These are phyloP conservation scores for Coniella vitis DNA, from an alignment of 2,329 filamentous ascomycete genomes.

Conservation along the genomic window DNA sequence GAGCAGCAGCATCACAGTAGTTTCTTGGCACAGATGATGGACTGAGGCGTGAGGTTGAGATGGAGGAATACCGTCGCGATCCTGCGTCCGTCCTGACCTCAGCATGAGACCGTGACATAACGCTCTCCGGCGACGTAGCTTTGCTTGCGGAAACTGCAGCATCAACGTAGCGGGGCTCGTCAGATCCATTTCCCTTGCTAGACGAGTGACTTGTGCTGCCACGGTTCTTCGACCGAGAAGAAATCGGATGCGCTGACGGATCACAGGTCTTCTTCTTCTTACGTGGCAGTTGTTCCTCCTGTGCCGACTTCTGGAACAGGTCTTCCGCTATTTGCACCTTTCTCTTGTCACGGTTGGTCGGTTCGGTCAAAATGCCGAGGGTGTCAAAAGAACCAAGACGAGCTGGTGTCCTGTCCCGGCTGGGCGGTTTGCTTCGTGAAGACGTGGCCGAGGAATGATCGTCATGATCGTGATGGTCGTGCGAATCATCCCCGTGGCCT, in stretches of 20 bases:
- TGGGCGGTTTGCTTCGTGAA: constrained; percentile 57
- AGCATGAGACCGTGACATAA: constrained; percentile 30
- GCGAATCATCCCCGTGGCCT: constrained; percentile 47
- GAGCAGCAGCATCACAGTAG: constrained; percentile 45
- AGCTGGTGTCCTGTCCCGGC: constrained; percentile 57
- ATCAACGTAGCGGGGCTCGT: constrained; percentile 42
- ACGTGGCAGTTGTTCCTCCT: constrained; percentile 40
- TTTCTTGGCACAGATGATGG: constrained; percentile 33
- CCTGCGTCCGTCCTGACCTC: constrained; percentile 23
- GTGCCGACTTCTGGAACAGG: constrained; percentile 55
- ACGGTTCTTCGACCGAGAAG: constrained; percentile 22
- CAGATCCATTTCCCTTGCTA: constrained; percentile 26
- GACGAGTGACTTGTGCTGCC: constrained; percentile 18
- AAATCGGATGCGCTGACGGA: constrained; percentile 37
- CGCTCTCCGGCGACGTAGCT: constrained; percentile 43
- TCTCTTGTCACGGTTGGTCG: constrained; percentile 59
- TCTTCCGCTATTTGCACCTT: constrained; percentile 62
- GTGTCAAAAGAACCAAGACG: constrained; percentile 55
- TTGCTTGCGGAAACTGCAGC: constrained; percentile 47
- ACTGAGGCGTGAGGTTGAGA: constrained; percentile 29
- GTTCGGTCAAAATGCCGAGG: constrained; percentile 54
- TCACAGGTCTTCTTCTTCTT: constrained; percentile 58
- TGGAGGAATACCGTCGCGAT: constrained; percentile 24
- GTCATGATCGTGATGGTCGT: constrained; percentile 49
- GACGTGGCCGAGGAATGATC: constrained; percentile 42